A percentile compares a stretch with the other conserved stretches of the same genome.
phyloP scores from a whole-genome alignment of 1,284 basidiomycete genomes.

The Crucibulum cyathiforme region DNA sequence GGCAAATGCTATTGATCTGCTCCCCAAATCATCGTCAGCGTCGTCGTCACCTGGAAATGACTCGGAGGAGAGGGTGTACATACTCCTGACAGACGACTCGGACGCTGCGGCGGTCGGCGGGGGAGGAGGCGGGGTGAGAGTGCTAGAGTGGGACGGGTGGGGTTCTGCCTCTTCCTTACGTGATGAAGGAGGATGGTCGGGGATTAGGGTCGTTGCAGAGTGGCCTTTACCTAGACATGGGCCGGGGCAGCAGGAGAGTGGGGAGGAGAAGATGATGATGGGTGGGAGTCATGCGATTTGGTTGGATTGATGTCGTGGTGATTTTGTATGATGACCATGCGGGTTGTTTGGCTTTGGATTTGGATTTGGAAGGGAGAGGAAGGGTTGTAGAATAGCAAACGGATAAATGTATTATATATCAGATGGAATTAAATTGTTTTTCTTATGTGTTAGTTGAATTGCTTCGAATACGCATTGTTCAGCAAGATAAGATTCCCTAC shows the following conservation, averaged over 20 bases:
- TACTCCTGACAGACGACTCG: conserved; percentile 53
- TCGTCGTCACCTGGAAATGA: neutral
- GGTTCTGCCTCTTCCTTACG: conserved; percentile 8
- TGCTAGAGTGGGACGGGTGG: conserved; percentile 55
- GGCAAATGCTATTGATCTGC: conserved; percentile 52
- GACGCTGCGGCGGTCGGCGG: conserved; percentile 34
- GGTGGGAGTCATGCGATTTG: conserved; percentile 55
- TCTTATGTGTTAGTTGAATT: no score
- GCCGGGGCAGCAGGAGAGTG: conserved; percentile 1
- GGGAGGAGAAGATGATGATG: conserved; percentile 36
- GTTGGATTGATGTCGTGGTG: conserved; percentile 40
- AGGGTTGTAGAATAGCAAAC: no score
- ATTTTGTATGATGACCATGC: neutral
- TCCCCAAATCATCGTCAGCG: conserved; percentile 28
- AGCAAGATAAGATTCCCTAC: no score
- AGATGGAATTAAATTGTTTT: no score
- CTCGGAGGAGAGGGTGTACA: conserved; percentile 27
- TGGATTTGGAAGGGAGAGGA: no score
- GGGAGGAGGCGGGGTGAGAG: conserved; percentile 44
- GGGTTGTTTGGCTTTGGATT: no score
- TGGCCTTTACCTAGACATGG: conserved; percentile 37
- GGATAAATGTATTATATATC: no score
- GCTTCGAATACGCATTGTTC: no score
- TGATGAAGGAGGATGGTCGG: conserved; percentile 15
- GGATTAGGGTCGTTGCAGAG: conserved; percentile 42